Conservation (phyloP, 148 eudicot species). For the Nepenthes mirabilis region DNA sequence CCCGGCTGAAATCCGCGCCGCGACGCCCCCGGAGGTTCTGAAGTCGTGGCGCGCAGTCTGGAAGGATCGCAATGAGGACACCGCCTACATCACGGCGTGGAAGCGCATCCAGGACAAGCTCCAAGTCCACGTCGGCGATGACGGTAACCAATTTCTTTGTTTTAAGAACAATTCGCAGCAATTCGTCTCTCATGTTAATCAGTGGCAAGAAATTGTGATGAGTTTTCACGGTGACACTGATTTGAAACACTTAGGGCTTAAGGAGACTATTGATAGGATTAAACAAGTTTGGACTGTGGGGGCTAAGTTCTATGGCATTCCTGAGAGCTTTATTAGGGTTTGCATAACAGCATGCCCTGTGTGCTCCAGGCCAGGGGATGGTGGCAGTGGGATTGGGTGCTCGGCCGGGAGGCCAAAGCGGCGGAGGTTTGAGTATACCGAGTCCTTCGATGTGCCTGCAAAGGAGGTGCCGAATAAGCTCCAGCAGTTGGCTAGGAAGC, state of each 20-base stretch:
- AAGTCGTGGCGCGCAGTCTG: slow-evolving; percentile 80
- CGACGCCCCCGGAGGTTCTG: slow-evolving; percentile 47
- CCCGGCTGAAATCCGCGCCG: slow-evolving; percentile 59
- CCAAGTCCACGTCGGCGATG: slow-evolving; percentile 18
- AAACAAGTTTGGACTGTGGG: slow-evolving; percentile 94
- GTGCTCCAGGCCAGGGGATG: slow-evolving; percentile 30
- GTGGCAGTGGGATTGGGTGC: slow-evolving; percentile 8
- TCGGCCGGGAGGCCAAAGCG: slow-evolving; percentile 31
- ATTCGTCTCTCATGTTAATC: slow-evolving; percentile 66
- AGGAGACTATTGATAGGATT: slow-evolving; percentile 75
- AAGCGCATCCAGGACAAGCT: slow-evolving; percentile 92
- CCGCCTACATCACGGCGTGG: slow-evolving; percentile 89
- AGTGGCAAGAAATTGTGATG: slow-evolving; percentile 90
- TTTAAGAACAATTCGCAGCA: slow-evolving; percentile 72
- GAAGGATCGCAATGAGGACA: slow-evolving; percentile 94
- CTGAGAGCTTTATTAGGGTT: slow-evolving; percentile 79
- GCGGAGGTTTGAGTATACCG: slow-evolving; percentile 84
- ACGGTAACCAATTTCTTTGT: slow-evolving; percentile 48
- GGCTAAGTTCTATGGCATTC: slow-evolving; percentile 90
- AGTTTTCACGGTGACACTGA: slow-evolving; percentile 52
- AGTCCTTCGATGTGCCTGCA: slow-evolving; percentile 76
- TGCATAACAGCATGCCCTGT: slow-evolving; percentile 56
- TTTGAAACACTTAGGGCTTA: slow-evolving; percentile 62
- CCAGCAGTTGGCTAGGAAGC: slow-evolving; percentile 66
- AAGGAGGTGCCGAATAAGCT: slow-evolving; percentile 61